phyloP scores from a whole-genome alignment of 352 stramenopile genomes.

The Pythium chondricola region DNA sequence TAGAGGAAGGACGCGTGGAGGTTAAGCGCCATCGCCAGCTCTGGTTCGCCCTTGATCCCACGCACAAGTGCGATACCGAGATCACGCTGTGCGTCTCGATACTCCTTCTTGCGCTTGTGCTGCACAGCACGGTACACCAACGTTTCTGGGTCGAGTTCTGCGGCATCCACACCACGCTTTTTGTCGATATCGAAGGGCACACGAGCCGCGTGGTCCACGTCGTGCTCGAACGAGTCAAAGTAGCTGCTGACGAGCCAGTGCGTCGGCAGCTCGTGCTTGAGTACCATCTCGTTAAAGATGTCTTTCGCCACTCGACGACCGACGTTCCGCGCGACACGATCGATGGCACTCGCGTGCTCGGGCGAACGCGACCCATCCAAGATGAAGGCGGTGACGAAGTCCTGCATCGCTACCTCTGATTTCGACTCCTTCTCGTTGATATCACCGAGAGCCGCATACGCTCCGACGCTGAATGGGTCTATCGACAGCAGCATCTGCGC shows the following conservation, averaged over 20 bases:
- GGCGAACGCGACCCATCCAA: constrained; percentile 67
- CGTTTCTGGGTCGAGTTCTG: constrained; percentile 40
- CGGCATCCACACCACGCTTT: constrained; percentile 22
- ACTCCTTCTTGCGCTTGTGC: constrained; percentile 55
- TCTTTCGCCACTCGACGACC: constrained; percentile 58
- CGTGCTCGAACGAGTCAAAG: constrained; percentile 81
- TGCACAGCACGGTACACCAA: constrained; percentile 64
- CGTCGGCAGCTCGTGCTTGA: constrained; percentile 67
- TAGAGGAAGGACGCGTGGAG: constrained; percentile 80
- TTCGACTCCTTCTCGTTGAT: constrained; percentile 48
- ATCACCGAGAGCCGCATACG: constrained; percentile 62
- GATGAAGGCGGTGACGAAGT: constrained; percentile 80
- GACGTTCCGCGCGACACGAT: constrained; percentile 60
- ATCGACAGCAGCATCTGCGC: constrained; percentile 43
- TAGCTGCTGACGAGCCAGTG: constrained; percentile 80
- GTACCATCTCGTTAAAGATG: constrained; percentile 64
- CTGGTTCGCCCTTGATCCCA: constrained; percentile 21
- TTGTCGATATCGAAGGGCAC: constrained; percentile 66
- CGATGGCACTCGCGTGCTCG: constrained; percentile 64
- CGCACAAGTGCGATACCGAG: no score
- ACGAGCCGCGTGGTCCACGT: constrained; percentile 51
- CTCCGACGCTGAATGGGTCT: constrained; percentile 60
- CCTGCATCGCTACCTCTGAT: constrained; percentile 66
- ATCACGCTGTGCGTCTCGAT: constrained; percentile 40
- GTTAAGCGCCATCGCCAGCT: constrained; percentile 57